Percentiles rank a stretch among this genome's conserved stretches.
Conservation (phyloP, 495 filamentous ascomycete species). For the Pyronema domesticum region DNA sequence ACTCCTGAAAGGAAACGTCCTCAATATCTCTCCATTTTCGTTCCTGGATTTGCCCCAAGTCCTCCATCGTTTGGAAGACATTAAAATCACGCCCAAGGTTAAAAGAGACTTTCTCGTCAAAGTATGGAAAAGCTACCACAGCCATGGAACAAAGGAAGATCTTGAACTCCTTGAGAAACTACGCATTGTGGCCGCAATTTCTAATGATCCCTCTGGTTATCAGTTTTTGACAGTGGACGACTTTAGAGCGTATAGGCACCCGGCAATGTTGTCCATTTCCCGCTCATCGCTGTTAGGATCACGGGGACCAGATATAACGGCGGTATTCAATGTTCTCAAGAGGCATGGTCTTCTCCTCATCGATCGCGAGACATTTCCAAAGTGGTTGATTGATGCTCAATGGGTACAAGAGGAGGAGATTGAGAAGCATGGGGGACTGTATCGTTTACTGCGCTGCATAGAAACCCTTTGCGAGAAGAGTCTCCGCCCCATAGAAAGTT, state of each 20-base stretch:
- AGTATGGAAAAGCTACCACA: not conserved
- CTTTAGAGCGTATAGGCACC: not conserved
- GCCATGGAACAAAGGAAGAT: not conserved
- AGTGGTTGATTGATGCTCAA: not conserved
- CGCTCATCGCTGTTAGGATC: not conserved
- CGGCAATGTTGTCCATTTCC: conserved; percentile 1
- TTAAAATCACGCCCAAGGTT: not conserved
- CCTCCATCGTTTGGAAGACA: not conserved
- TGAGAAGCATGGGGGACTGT: conserved; percentile 2
- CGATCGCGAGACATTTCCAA: not conserved
- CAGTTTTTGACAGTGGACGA: conserved; percentile 1
- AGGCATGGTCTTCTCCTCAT: not conserved
- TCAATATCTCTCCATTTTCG: conserved; percentile 1
- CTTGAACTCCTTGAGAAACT: not conserved
- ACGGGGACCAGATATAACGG: not conserved
- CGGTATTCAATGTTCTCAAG: not conserved
- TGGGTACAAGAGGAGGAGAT: conserved; percentile 3
- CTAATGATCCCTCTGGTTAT: not conserved
- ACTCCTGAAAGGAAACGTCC: not conserved
- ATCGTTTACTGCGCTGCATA: conserved; percentile 11
- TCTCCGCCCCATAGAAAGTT: not conserved
- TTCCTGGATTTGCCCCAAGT: not conserved
- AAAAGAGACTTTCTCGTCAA: not conserved
- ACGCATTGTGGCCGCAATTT: not conserved
- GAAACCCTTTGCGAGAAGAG: conserved; percentile 1